Conservation (phyloP, 2,329 filamentous ascomycete genomes). For the Aspergillus sp. region DNA sequence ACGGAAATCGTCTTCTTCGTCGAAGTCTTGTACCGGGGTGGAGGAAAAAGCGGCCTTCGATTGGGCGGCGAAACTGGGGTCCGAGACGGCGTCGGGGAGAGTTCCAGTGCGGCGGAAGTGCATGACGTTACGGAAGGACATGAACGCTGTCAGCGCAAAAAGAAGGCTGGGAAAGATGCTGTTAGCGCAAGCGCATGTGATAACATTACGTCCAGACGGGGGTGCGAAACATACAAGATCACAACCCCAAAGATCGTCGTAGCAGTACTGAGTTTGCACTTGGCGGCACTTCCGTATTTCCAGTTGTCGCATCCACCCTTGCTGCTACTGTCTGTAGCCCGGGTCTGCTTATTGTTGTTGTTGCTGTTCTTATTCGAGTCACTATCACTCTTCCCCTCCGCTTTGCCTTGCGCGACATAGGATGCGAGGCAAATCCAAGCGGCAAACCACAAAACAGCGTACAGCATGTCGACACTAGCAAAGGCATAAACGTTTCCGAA, state of each 20-base stretch:
- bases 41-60: slow-evolving; percentile 42
- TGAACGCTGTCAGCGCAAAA: slow-evolving; percentile 45
- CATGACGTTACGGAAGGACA: slow-evolving; percentile 48
- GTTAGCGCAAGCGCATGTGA: neutral
- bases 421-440: slow-evolving; percentile 50
- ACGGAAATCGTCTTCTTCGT: slow-evolving; percentile 39
- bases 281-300: slow-evolving; percentile 46
- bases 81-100: slow-evolving; percentile 39
- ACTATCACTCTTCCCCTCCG: slow-evolving; percentile 36
- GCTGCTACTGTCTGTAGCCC: slow-evolving; percentile 29
- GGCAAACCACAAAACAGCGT: slow-evolving; percentile 50
- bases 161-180: slow-evolving; percentile 36
- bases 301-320: slow-evolving; percentile 47
- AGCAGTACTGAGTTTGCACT: slow-evolving; percentile 50
- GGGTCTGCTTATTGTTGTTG: slow-evolving; percentile 23
- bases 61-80: slow-evolving; percentile 43
- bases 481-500: slow-evolving; percentile 56
- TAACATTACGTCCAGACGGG: slow-evolving; percentile 1
- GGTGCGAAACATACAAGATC: slow-evolving; percentile 42
- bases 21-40: slow-evolving; percentile 39
- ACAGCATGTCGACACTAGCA: slow-evolving; percentile 47
- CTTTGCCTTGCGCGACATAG: slow-evolving; percentile 49
- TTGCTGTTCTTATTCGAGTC: slow-evolving; percentile 26
- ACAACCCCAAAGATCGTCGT: slow-evolving; percentile 50
- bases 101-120: slow-evolving; percentile 51